These are phyloP conservation scores for Euphrasia arctica DNA, from an alignment of 305 asterid species.

Conservation along the genomic window DNA sequence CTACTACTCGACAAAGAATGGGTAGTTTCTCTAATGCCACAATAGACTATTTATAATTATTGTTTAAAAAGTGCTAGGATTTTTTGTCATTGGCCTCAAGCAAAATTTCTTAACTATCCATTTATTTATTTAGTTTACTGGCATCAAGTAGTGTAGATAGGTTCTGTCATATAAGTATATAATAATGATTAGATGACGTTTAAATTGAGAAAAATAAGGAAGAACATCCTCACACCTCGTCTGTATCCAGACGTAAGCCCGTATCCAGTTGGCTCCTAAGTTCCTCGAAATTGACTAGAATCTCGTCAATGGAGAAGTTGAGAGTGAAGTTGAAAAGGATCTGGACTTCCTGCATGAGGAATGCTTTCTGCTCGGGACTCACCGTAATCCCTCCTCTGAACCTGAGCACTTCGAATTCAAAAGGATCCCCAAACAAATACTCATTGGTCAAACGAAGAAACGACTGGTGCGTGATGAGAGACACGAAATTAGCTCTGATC, in stretches of 20 bases:
- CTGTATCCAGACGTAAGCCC: slow-evolving; percentile 70
- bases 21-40: too few relatives aligned
- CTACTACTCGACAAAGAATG: too few relatives aligned
- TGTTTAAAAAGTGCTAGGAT: too few relatives aligned
- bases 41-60: too few relatives aligned
- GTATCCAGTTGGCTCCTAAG: slow-evolving; percentile 62
- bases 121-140: too few relatives aligned
- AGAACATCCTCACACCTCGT: slow-evolving; percentile 53
- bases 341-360: slow-evolving; percentile 64
- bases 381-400: slow-evolving; percentile 84
- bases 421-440: slow-evolving; percentile 77
- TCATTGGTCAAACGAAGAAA: slow-evolving; percentile 47
- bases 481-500: slow-evolving; percentile 41
- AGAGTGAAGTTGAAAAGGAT: slow-evolving; percentile 87
- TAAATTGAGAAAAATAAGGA: background rate
- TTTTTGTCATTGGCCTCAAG: too few relatives aligned
- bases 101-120: too few relatives aligned
- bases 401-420: slow-evolving; percentile 70
- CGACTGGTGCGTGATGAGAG: slow-evolving; percentile 37
- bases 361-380: slow-evolving; percentile 81
- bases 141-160: too few relatives aligned
- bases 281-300: slow-evolving; percentile 58
- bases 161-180: too few relatives aligned
- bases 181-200: too few relatives aligned
- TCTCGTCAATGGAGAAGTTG: slow-evolving; percentile 75